Evolutionary conservation across 2,329 filamentous ascomycete species (phyloP), one percentile per base, ranked within the genome.

Genomic region (Stylonectria norvegica): DNA sequence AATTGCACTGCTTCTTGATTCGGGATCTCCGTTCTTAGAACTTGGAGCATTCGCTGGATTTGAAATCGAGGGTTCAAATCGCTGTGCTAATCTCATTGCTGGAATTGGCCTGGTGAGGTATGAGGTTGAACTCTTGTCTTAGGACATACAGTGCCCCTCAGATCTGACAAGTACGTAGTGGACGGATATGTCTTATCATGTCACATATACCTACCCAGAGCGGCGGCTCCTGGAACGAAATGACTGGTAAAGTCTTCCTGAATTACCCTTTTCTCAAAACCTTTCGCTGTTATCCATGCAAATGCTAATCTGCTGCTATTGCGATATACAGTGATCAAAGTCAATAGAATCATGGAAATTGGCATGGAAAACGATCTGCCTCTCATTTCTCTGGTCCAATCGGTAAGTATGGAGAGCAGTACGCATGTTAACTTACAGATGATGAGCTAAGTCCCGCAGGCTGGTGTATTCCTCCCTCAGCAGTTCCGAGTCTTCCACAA

Each of bases 401-500:
- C 66, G 54, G 66, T 50, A 39, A 25, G 40, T 20, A 2, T n/a
- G n/a, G n/a, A n/a, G n/a, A n/a, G n/a, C n/a, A n/a, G n/a, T n/a
- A n/a, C n/a, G n/a, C n/a, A n/a, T n/a, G n/a, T n/a, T n/a, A n/a
- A n/a, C n/a, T n/a, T n/a, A n/a, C n/a, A n/a, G n/a, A n/a, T 14
- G 11, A 30, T 15, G 15, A 10, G 27, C 14, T 10, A 9, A 10
- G 6, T 15, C 8, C 14, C 14, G 27, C 27, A 30, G 27, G 27
- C 27, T 15, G 27, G 27, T 15, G 27, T 30, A 4, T 68, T 68
- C 27, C 55, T 70, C 9, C 68, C 68, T 0, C 64, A 70, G 32
- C 68, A 71, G 27, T 70, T 70, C 38, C 56, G 61, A 1, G 67
- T 70, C n/a, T 71, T 71, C 44, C 67, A 70, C 53, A 50, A 46